Evolutionary conservation across 2,329 filamentous ascomycete genomes (phyloP).

Genomic region (Colletotrichum lindemuthianum): DNA sequence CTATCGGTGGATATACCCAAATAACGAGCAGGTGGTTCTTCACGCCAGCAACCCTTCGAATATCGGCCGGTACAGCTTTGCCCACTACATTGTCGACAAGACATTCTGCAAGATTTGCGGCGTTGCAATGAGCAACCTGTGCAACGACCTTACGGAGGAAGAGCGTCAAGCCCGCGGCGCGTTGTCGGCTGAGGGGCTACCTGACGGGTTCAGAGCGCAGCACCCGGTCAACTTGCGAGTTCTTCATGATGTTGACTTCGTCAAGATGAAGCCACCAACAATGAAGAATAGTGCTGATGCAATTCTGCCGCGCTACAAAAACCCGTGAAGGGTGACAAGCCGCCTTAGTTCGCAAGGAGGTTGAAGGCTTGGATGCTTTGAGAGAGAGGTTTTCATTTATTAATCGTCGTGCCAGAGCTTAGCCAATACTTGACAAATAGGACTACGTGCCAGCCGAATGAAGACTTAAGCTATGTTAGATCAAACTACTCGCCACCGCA

Average conservation of each 20-base stretch:
- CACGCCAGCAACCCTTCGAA: slow-evolving; percentile 48
- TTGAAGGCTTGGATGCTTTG: too few relatives aligned
- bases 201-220: not conserved
- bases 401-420: too few relatives aligned
- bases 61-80: slow-evolving; percentile 52
- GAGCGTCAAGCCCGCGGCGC: slow-evolving; percentile 44
- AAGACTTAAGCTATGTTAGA: too few relatives aligned
- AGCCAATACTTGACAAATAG: too few relatives aligned
- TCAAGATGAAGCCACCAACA: slow-evolving; percentile 38
- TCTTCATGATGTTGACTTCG: slow-evolving; percentile 50
- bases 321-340: slow-evolving; percentile 44
- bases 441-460: too few relatives aligned
- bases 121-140: slow-evolving; percentile 50
- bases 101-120: slow-evolving; percentile 61
- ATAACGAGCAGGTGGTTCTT: slow-evolving; percentile 49
- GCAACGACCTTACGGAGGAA: slow-evolving; percentile 45
- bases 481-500: too few relatives aligned
- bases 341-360: too few relatives aligned
- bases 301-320: slow-evolving; percentile 48
- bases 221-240: slow-evolving; percentile 52
- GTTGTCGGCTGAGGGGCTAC: slow-evolving; percentile 6
- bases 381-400: too few relatives aligned
- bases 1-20: slow-evolving; percentile 56
- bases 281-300: slow-evolving; percentile 41
- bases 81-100: slow-evolving; percentile 48